phyloP scores from a whole-genome alignment of 2,329 filamentous ascomycete species.

The Aspergillus tanneri region DNA sequence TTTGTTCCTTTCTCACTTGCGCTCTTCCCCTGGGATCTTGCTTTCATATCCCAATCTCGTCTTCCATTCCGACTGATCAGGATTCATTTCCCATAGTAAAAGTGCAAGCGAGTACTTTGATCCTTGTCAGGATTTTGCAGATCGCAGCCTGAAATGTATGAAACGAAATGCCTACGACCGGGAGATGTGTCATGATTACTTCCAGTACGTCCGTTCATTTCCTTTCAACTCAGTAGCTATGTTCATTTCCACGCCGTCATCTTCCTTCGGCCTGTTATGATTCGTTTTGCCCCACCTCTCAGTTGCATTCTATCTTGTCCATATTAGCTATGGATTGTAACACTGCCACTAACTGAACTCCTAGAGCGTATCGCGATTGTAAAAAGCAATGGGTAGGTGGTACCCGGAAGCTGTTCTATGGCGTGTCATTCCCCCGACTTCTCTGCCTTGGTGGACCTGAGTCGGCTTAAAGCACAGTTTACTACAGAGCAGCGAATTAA shows the following conservation, averaged over 20 bases:
- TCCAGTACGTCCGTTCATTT: constrained; percentile 67
- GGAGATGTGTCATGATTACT: constrained; percentile 91
- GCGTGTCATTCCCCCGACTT: too few species aligned
- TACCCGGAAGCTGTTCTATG: too few species aligned
- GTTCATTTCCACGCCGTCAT: too few species aligned
- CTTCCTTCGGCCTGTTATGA: too few species aligned
- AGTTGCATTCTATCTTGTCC: too few species aligned
- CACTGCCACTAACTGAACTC: background rate
- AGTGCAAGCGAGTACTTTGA: constrained; percentile 86
- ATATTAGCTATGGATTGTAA: background rate
- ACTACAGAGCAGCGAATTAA: background rate
- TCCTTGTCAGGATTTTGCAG: constrained; percentile 89
- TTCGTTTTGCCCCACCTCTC: too few species aligned
- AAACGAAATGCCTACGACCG: constrained; percentile 84
- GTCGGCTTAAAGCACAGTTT: too few species aligned
- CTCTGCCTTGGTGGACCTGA: too few species aligned
- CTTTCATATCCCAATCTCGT: background rate
- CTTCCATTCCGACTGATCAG: constrained; percentile 11
- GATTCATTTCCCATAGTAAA: constrained; percentile 62
- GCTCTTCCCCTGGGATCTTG: too few species aligned
- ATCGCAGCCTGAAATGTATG: constrained; percentile 80
- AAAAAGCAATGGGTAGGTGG: constrained; percentile 86
- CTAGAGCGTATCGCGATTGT: constrained; percentile 86
- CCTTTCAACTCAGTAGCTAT: too few species aligned
- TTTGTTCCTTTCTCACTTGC: too few species aligned